Base-by-base conservation (phyloP, 2,329 filamentous ascomycete species). In the Mycosphaerelloides madeirae region DNA sequence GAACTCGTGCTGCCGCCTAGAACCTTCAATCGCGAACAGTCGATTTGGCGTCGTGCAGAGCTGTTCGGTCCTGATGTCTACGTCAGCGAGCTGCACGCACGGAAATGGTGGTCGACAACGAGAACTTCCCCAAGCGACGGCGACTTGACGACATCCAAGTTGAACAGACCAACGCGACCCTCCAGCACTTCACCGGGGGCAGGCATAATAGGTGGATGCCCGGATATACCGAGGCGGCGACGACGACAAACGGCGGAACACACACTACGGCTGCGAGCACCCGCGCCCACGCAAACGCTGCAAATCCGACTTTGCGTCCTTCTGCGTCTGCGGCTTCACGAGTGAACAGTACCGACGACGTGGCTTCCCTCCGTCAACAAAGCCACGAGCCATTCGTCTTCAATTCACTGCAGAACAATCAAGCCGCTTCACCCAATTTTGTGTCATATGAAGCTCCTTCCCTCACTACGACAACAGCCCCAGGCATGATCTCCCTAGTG, bases 201-300 rank as follows among this genome's bases (percentile, higher is more conserved):
- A 44, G 45, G 33, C 53, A 53, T 9, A 53, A 52, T 31, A 46
- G 55, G 36, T 57, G 54, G 54, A 53, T 53, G 53, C 33, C 46
- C n/a, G 41, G 37, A 8, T 9, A 18, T 9, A 22, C 16, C 11
- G 3, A 29, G 31, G 16, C 36, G 12, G 31, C 28, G 1, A 19
- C 32, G 29, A 36, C 15, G n/a, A 14, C 14, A 5, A 32, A 29
- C 28, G n/a, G n/a, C n/a, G n/a, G n/a, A n/a, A n/a, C n/a, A n/a
- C n/a, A n/a, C n/a, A n/a, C n/a, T n/a, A n/a, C n/a, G n/a, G n/a
- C n/a, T n/a, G n/a, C n/a, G n/a, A n/a, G n/a, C n/a, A n/a, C n/a
- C n/a, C n/a, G n/a, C n/a, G n/a, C n/a, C n/a, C n/a, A n/a, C n/a
- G 38, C 6, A 19, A 5, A 9, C 22, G 9, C 22, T 25, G 5